Base-by-base conservation (phyloP, 2,329 filamentous ascomycete genomes). In the Sporothrix brunneoviolacea region DNA sequence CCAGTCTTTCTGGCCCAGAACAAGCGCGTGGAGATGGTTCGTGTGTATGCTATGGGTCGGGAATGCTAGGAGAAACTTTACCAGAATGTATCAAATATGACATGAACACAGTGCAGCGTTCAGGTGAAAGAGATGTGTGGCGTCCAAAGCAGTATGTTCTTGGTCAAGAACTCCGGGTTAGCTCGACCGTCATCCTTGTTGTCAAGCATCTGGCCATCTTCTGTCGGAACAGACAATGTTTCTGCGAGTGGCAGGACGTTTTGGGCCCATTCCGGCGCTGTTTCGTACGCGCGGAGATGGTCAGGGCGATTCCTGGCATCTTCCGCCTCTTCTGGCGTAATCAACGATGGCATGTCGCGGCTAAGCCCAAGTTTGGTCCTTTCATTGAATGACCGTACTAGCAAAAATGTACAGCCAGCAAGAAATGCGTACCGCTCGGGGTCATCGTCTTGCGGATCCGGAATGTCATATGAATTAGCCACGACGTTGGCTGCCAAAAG, bases 81-180 rank as follows among this genome's bases (percentile, higher is more conserved):
- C n/a, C n/a, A n/a, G n/a, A n/a, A n/a, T n/a, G n/a, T n/a, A n/a
- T n/a, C n/a, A n/a, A n/a, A n/a, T n/a, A n/a, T n/a, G n/a, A n/a
- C n/a, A n/a, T n/a, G n/a, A n/a, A n/a, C n/a, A n/a, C n/a, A n/a
- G n/a, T n/a, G n/a, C n/a, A n/a, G n/a, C n/a, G n/a, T n/a, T 42
- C 35, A 52, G 4, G 50, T 52, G 19, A 52, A 52, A 22, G n/a
- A 42, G 6, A 52, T 48, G 27, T 52, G 50, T 24, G 50, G 50
- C 13, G 43, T 52, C 43, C 37, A 52, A 3, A 52, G 12, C 13
- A 47, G 13, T 10, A 52, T 52, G 32, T 48, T 48, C 22, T 48
- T 48, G 30, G 43, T n/a, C 37, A 52, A 30, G n/a, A 42, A 48
- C 7, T 52, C 50, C 1, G 43, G 37, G 33, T 21, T 13, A 8